Base-by-base conservation (phyloP, 2,329 filamentous ascomycete genomes). In the Nothophaeocryptopus gaeumannii region DNA sequence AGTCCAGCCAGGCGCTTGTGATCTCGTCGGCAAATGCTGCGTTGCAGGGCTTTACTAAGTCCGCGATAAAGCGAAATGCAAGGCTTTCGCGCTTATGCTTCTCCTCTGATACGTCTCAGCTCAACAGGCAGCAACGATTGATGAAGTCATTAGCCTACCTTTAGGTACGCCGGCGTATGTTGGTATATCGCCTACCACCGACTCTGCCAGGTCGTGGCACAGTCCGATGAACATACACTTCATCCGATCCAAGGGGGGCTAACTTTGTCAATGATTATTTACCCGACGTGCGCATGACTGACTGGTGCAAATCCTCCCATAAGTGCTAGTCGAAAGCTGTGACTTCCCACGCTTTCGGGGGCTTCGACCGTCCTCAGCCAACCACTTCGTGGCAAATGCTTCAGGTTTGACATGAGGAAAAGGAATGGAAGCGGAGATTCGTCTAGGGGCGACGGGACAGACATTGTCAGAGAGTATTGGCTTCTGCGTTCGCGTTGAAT, bases 181-280 rank as follows among this genome's bases (percentile, higher is more conserved):
- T 50, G 48, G 50, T 26, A 51, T 39, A 51, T 51, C 48, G 33
- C 48, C 48, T 32, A 50, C 47, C 13, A 51, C 31, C 33, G 36
- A 51, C 35, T 51, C 48, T 16, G 48, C 45, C 20, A 51, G 14
- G 44, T 51, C 48, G 33, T 51, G 48, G 33, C 50, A 26, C 35
- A 51, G 35, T 37, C 16, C 31, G 45, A 51, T 51, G 26, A 41
- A 29, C 8, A 50, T 51, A 50, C 48, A 51, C 31, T 51, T 48
- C 15, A n/a, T 16, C 45, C 37, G 37, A 20, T 39, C 37, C 37
- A 39, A 39, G 37, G 37, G 37, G 8, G 37, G 37, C 37, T 39
- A 39, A 39, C 37, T 39, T 39, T 39, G 37, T 39, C 37, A 39
- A 39, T 39, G 37, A 39, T 39, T 39, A 39, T 39, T 39, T 39